Base-by-base conservation (phyloP, 2,329 filamentous ascomycete genomes). In the Drechslera avenae region DNA sequence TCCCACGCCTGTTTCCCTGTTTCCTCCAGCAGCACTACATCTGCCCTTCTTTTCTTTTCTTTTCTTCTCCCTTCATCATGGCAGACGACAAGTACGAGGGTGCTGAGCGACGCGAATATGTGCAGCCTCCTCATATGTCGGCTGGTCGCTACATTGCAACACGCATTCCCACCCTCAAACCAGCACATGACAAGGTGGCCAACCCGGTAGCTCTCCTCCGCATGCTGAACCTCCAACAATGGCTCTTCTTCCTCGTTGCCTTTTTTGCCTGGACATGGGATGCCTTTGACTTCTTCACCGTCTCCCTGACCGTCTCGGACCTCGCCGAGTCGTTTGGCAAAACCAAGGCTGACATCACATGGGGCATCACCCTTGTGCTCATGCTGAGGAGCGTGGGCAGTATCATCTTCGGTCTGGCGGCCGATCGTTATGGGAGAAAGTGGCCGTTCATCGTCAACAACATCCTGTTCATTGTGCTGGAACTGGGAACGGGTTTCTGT, bases 201-300 rank as follows among this genome's bases (percentile, higher is more conserved):
- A 85, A 85, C 47, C 83, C 83, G 0, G 76, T 84, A 59, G 75
- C 72, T 7, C 72, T 82, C 0, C 69, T 85, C 17, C 65, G 72
- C 14, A 66, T 82, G 37, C 73, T 85, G 5, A 83, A 81, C 54
- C 64, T 63, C 23, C 78, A 83, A 39, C 81, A 84, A 73, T 84
- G 82, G 82, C 73, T 83, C n/a, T 83, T 83, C 69, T 84, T 83
- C 66, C 64, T 75, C 6, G 73, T 76, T 32, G 70, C 74, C 1
- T 78, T 78, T 52, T 60, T 77, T 13, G 81, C 76, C 2, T 85
- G 82, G 69, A 59, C 69, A 0, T 75, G 73, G 72, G 72, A 75
- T 32, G 77, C 82, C 0, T 83, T 85, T 49, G 83, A 86, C 62
- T 86, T 85, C 72, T 86, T 85, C 71, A 84, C 83, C 18, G 83